Base-by-base conservation (phyloP, 2,329 filamentous ascomycete species). In the Cercospora brassicicola region DNA sequence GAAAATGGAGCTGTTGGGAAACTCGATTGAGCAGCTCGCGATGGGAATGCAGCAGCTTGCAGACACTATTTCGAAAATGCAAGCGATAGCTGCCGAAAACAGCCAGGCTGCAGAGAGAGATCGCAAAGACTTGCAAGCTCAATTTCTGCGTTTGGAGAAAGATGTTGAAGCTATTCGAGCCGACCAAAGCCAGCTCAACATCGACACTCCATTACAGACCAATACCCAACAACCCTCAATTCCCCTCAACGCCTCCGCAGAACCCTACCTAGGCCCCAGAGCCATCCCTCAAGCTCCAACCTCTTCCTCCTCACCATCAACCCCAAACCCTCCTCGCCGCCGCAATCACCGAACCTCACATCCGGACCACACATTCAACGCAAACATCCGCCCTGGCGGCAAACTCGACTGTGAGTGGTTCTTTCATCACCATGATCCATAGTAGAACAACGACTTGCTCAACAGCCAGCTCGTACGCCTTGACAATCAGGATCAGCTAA, bases 351-450 rank as follows among this genome's bases (percentile, higher is more conserved):
- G 53, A 18, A 28, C 4, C 1, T 53, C 20, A 5, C 20, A 53
- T 7, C 3, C 5, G 11, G 48, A 28, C 20, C 48, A 55, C 48
- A n/a, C 23, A 28, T 15, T 13, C 48, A 55, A 28, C 48, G 48
- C 48, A 28, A 55, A 28, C 48, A 26, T 28, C 7, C 48, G 48
- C 13, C 48, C 48, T 26, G 23, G 23, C 13, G 20, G 39, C 42
- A 48, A 11, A 51, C 23, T 18, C 23, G 61, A 63, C 13, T 55
- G 61, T 63, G 61, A 63, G 61, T 63, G 45, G 28, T 55, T 59
- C n/a, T 31, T 59, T n/a, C 15, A 28, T n/a, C 18, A 23, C 10
- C 61, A n/a, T 26, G 42, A 53, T 48, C 61, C 48, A 20, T 55
- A 39, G 42, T 51, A 51, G 42, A 31, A 39, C 26, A 4, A 4